phyloP scores from a whole-genome alignment of 495 filamentous ascomycete species.

The Podospora sp. region DNA sequence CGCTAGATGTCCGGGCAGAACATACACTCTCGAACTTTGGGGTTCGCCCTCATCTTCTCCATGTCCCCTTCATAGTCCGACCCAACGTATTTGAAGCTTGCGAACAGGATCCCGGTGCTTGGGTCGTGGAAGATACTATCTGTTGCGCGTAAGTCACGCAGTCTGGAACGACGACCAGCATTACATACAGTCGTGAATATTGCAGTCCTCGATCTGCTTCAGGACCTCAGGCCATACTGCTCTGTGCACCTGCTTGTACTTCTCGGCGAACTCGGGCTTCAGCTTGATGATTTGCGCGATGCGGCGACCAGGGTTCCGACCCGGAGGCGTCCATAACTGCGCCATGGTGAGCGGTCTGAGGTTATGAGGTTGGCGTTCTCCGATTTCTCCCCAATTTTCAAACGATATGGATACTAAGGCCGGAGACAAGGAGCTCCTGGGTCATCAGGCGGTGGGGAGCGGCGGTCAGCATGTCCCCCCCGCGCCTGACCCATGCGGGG shows the following conservation, averaged over 20 bases:
- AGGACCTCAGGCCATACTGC: constrained; percentile 75
- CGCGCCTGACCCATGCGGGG: too few species aligned
- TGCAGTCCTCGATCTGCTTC: constrained; percentile 69
- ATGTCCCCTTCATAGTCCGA: constrained; percentile 70
- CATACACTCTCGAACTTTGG: constrained; percentile 70
- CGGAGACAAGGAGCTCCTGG: too few species aligned
- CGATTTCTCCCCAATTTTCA: too few species aligned
- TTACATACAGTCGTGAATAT: constrained; percentile 68
- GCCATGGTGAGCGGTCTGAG: not conserved
- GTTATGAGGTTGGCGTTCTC: too few species aligned
- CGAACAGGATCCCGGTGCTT: constrained; percentile 63
- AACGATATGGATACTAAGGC: too few species aligned
- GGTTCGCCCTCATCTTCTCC: constrained; percentile 67
- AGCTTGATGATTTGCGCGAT: constrained; percentile 57
- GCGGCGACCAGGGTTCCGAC: constrained; percentile 36
- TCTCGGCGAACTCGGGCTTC: constrained; percentile 61
- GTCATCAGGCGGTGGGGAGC: not conserved
- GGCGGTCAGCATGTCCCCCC: too few species aligned
- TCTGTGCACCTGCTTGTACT: constrained; percentile 73
- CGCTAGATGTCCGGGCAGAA: not conserved
- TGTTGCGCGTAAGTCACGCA: constrained; percentile 27
- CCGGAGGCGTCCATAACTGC: constrained; percentile 13
- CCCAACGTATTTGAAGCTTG: constrained; percentile 74
- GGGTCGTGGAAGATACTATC: constrained; percentile 75
- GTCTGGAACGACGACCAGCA: not conserved